These are phyloP conservation scores for Yarrowia sp. DNA, from an alignment of 805 yeast species.

Conservation along the genomic window DNA sequence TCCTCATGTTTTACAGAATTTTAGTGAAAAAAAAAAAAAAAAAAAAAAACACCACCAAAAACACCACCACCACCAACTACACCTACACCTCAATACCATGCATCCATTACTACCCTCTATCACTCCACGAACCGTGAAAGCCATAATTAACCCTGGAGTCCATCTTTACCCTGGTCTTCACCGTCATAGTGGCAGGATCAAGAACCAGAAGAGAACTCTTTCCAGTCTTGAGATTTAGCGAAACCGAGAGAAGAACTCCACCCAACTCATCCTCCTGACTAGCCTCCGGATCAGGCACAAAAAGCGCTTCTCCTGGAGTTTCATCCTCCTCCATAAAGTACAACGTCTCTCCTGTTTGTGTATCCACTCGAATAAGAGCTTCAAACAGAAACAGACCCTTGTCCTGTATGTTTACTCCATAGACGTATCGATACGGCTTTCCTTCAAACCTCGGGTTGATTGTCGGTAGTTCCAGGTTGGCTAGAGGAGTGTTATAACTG, in stretches of 20 bases:
- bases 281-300: constrained; percentile 4
- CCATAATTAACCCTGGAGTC: constrained; percentile 3
- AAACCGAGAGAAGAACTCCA: background rate
- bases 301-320: constrained; percentile 15
- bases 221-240: background rate
- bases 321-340: background rate
- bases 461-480: background rate
- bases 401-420: constrained; percentile 11
- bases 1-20: too few species aligned
- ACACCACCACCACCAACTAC: too few species aligned
- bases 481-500: background rate
- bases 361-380: background rate
- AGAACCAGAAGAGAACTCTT: background rate
- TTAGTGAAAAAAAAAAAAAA: too few species aligned
- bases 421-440: background rate
- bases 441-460: background rate
- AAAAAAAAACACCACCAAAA: too few species aligned
- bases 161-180: background rate
- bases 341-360: background rate
- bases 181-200: constrained; percentile 3
- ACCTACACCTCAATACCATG: too few species aligned
- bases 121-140: background rate
- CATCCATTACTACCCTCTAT: too few species aligned
- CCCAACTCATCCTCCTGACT: background rate
- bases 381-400: constrained; percentile 11